Evolutionary conservation across 768 basidiomycete genomes (phyloP).

Genomic region (Amanita muscaria): DNA sequence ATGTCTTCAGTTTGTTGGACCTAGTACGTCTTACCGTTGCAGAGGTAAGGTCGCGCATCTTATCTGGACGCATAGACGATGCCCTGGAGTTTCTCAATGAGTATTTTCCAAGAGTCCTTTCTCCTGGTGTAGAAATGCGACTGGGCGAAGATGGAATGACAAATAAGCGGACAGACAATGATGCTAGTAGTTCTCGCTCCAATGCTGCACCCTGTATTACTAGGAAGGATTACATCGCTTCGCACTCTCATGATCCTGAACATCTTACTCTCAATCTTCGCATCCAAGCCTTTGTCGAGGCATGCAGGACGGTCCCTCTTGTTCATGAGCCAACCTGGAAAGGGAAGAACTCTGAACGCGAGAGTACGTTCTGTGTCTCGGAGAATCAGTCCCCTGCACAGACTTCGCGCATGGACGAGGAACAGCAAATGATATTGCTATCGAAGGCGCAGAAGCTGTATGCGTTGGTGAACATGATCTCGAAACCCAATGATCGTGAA

Average conservation of each 20-base stretch:
- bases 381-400: conserved; percentile 6
- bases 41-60: conserved; percentile 67
- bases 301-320: conserved; percentile 66
- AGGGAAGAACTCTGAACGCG: conserved; percentile 11
- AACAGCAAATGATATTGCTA: conserved; percentile 43
- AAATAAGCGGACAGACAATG: not conserved
- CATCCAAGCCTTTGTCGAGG: conserved; percentile 82
- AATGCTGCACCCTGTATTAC: conserved; percentile 10
- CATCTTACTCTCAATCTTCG: conserved; percentile 80
- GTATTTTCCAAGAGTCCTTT: conserved; percentile 70
- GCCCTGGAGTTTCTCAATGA: conserved; percentile 58
- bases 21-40: not conserved
- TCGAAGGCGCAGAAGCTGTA: conserved; percentile 60
- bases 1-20: not conserved
- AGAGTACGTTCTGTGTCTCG: conserved; percentile 8
- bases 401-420: conserved; percentile 19
- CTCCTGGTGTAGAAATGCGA: not conserved
- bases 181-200: not conserved
- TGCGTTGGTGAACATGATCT: conserved; percentile 47
- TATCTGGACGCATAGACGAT: conserved; percentile 67
- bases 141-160: not conserved
- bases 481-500: conserved; percentile 43
- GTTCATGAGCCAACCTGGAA: conserved; percentile 25
- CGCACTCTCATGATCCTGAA: conserved; percentile 53
- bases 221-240: conserved; percentile 3